phyloP scores from a whole-genome alignment of 108 stramenopile genomes.

The Skeletonema marinoi region DNA sequence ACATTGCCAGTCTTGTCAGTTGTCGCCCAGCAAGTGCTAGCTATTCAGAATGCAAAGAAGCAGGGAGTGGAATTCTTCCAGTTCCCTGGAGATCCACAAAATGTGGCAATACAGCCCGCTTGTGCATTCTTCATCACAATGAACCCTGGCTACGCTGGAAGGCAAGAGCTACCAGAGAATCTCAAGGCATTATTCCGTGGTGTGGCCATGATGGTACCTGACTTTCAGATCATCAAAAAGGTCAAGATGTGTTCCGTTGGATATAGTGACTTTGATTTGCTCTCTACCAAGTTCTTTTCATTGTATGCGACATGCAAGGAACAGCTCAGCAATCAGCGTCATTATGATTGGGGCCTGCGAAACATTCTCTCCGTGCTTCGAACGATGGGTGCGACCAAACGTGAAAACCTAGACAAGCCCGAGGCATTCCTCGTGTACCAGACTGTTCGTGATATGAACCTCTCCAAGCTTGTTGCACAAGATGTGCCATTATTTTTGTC shows the following conservation, averaged over 20 bases:
- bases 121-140: slow-evolving; percentile 95
- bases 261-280: slow-evolving; percentile 79
- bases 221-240: slow-evolving; percentile 94
- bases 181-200: slow-evolving; percentile 92
- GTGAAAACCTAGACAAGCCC: slow-evolving; percentile 71
- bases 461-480: slow-evolving; percentile 90
- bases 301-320: slow-evolving; percentile 90
- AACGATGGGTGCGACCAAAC: slow-evolving; percentile 88
- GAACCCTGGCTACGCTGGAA: slow-evolving; percentile 95
- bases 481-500: slow-evolving; percentile 93
- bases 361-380: slow-evolving; percentile 91
- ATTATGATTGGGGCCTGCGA: slow-evolving; percentile 92
- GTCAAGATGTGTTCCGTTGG: slow-evolving; percentile 94
- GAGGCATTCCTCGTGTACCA: slow-evolving; percentile 88
- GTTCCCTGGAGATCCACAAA: slow-evolving; percentile 93
- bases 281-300: slow-evolving; percentile 87
- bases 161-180: slow-evolving; percentile 93
- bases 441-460: slow-evolving; percentile 92
- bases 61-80: slow-evolving; percentile 75
- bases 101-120: slow-evolving; percentile 76
- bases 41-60: slow-evolving; percentile 92
- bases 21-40: slow-evolving; percentile 91
- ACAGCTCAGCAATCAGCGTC: slow-evolving; percentile 88
- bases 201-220: slow-evolving; percentile 94
- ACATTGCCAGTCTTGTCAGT: slow-evolving; percentile 90